phyloP scores from a whole-genome alignment of 805 yeast genomes.

The Millerozyma acaciae region DNA sequence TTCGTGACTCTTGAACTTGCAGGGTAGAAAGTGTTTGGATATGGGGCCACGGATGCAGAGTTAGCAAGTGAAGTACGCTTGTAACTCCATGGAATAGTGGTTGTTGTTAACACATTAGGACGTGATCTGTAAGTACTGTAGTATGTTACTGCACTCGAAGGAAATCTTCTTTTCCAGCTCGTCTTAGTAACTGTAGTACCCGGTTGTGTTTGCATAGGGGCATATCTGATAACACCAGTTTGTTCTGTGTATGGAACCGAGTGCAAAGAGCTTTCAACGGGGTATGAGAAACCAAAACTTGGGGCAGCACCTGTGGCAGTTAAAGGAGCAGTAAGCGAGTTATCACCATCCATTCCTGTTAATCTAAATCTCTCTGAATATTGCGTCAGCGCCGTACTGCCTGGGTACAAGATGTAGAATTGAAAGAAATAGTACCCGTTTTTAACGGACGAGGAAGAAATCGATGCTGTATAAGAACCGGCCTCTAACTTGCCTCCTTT shows the following conservation, averaged over 20 bases:
- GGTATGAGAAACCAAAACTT: slow-evolving; percentile 14
- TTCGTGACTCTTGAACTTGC: slow-evolving; percentile 49
- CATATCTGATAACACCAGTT: slow-evolving; percentile 73
- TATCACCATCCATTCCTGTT: slow-evolving; percentile 67
- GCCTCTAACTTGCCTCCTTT: slow-evolving; percentile 2
- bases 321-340: slow-evolving; percentile 23
- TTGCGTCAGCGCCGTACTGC: not conserved
- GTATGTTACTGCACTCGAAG: slow-evolving; percentile 60
- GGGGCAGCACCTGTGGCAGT: slow-evolving; percentile 41
- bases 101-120: slow-evolving; percentile 56
- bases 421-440: slow-evolving; percentile 75
- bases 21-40: slow-evolving; percentile 63
- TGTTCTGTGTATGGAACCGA: slow-evolving; percentile 67
- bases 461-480: slow-evolving; percentile 35
- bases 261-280: slow-evolving; percentile 22
- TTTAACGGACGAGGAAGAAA: slow-evolving; percentile 45
- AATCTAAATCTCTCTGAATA: slow-evolving; percentile 57
- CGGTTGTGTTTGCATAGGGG: slow-evolving; percentile 94
- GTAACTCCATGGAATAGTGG: slow-evolving; percentile 84
- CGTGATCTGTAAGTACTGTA: slow-evolving; percentile 44
- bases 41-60: slow-evolving; percentile 66
- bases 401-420: slow-evolving; percentile 56
- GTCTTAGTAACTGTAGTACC: slow-evolving; percentile 62
- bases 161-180: slow-evolving; percentile 60
- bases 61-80: slow-evolving; percentile 60